phyloP scores from a whole-genome alignment of 1,284 basidiomycete genomes.

The Bjerkandera adusta region DNA sequence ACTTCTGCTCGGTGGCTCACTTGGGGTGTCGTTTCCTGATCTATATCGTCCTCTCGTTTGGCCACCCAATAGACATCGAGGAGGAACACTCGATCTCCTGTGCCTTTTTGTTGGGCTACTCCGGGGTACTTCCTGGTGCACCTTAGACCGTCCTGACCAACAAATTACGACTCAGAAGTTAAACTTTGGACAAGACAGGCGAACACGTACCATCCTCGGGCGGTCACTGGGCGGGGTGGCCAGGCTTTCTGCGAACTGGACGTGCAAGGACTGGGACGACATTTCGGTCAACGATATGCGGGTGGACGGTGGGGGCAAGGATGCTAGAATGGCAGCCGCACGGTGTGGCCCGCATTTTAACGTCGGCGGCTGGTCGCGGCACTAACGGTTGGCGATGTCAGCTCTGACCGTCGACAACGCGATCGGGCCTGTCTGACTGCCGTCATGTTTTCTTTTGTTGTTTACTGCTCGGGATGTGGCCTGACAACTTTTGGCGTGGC shows the following conservation, averaged over 20 bases:
- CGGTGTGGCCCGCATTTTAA: not conserved
- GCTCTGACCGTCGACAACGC: not conserved
- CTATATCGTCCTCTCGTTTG: no score
- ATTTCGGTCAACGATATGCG: slow-evolving; percentile 7
- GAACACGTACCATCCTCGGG: slow-evolving; percentile 25
- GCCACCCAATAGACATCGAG: slow-evolving; percentile 38
- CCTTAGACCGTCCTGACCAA: no score
- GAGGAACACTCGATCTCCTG: slow-evolving; percentile 27
- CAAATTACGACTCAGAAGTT: slow-evolving; percentile 10
- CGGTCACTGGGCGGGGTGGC: slow-evolving; percentile 27
- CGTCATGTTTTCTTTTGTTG: not conserved
- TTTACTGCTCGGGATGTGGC: not conserved
- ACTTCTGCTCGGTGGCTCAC: no score
- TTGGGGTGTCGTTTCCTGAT: no score
- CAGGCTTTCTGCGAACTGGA: slow-evolving; percentile 26
- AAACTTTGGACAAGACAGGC: not conserved
- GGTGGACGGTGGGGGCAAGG: not conserved
- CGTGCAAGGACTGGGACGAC: slow-evolving; percentile 11
- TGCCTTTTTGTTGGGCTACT: slow-evolving; percentile 38
- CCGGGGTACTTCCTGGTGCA: no score
- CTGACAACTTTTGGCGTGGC: not conserved
- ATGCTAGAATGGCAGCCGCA: not conserved
- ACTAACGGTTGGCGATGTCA: no score
- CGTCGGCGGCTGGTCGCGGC: no score
- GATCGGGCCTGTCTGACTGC: not conserved